Evolutionary conservation across 345 rosid genomes (phyloP).

Genomic region (Nephelium lappaceum): DNA sequence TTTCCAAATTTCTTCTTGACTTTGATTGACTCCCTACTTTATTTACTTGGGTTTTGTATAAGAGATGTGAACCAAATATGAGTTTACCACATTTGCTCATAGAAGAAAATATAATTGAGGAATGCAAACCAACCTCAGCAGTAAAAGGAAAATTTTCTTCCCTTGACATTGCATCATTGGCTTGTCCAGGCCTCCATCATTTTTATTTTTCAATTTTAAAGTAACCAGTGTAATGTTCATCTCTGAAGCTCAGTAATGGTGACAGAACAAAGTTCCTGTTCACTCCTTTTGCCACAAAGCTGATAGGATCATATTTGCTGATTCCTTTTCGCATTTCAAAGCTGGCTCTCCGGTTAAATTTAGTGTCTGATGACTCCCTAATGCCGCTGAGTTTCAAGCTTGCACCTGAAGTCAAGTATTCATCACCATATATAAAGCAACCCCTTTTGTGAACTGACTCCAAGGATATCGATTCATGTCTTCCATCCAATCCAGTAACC

Average conservation of each 20-base stretch:
- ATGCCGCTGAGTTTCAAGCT: constrained; percentile 39
- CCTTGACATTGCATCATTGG: too few relatives aligned
- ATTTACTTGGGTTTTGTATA: too few relatives aligned
- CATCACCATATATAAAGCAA: constrained; percentile 36
- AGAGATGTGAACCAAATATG: too few relatives aligned
- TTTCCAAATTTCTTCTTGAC: too few relatives aligned
- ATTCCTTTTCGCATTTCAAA: constrained; percentile 33
- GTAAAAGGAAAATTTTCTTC: neutral
- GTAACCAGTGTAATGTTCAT: constrained; percentile 50
- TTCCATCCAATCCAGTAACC: constrained; percentile 46
- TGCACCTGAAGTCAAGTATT: constrained; percentile 17
- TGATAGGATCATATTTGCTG: constrained; percentile 43
- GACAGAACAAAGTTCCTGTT: constrained; percentile 39
- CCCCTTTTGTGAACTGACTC: constrained; percentile 36
- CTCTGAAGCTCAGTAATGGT: constrained; percentile 49
- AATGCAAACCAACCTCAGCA: neutral
- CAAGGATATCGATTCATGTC: constrained; percentile 33
- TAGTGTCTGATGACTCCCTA: neutral
- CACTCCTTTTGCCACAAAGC: constrained; percentile 47
- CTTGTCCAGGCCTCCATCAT: neutral
- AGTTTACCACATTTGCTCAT: too few relatives aligned
- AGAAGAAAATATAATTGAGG: too few relatives aligned
- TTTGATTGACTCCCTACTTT: too few relatives aligned
- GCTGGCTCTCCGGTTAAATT: constrained; percentile 37
- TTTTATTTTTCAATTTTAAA: constrained; percentile 32